Evolutionary conservation across 108 stramenopile genomes (phyloP).

Genomic region (Chaetoceros muelleri): DNA sequence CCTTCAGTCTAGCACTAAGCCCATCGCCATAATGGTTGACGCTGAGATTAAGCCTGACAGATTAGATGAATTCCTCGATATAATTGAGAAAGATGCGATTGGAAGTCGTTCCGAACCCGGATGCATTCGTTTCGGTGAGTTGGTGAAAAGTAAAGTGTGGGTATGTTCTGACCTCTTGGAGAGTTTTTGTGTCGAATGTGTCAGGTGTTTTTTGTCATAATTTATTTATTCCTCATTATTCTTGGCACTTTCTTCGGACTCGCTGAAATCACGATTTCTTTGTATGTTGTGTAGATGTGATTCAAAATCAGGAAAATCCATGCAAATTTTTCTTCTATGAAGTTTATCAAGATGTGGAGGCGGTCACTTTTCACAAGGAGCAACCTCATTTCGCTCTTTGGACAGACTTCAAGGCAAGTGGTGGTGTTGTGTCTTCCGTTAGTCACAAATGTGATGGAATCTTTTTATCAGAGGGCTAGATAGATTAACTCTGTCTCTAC

Average conservation of each 20-base stretch:
- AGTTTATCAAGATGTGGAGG: slow-evolving; percentile 55
- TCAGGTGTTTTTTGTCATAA: too few relatives aligned
- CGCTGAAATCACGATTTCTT: too few relatives aligned
- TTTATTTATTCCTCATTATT: too few relatives aligned
- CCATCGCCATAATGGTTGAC: slow-evolving; percentile 67
- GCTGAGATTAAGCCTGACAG: slow-evolving; percentile 67
- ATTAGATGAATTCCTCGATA: slow-evolving; percentile 69
- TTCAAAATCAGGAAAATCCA: slow-evolving; percentile 47
- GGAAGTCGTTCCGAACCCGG: slow-evolving; percentile 67
- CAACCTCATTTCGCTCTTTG: slow-evolving; percentile 71
- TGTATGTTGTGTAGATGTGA: too few relatives aligned
- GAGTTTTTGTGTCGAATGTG: too few relatives aligned
- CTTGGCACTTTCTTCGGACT: too few relatives aligned
- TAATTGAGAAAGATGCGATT: slow-evolving; percentile 72
- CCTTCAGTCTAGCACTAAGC: too few relatives aligned
- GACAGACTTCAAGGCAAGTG: slow-evolving; percentile 75
- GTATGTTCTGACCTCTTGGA: too few relatives aligned
- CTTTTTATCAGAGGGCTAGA: slow-evolving; percentile 48
- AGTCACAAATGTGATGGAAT: slow-evolving; percentile 60
- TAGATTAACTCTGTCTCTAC: too few relatives aligned
- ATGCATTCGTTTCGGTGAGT: slow-evolving; percentile 54
- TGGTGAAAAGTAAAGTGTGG: background rate
- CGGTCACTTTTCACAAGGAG: slow-evolving; percentile 72
- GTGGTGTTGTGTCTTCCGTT: slow-evolving; percentile 55
- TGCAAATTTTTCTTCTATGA: slow-evolving; percentile 73